Evolutionary conservation across 1,284 basidiomycete species (phyloP), one percentile per base, ranked within the genome.

Genomic region (Cutaneotrichosporon sp.): DNA sequence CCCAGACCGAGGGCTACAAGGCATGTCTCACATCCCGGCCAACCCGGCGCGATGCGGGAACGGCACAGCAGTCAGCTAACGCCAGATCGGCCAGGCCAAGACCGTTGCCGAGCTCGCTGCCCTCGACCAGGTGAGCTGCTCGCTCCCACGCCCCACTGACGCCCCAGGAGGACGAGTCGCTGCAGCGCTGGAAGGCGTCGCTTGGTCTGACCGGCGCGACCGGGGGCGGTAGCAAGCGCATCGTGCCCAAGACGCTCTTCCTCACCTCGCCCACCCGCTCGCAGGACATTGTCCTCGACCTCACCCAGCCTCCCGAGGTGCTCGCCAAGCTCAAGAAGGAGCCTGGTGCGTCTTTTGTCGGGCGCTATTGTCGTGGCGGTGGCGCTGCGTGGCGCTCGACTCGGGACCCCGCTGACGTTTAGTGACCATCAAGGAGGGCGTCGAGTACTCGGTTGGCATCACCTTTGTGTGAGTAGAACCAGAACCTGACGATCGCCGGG

Each of bases 401-500:
- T 42, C 24, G 38, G 54, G 16, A 13, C 25, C n/a, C n/a, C 6
- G 50, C 58, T 64, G 62, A 64, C 52, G 24, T 51, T n/a, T 29
- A 79, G 78, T 82, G 50, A 79, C 71, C 25, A 81, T 82, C 72
- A 83, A 83, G 66, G 83, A 85, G 68, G 83, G 83, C 29, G 80
- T 82, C 62, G 84, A 84, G 59, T 85, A 85, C 72, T 81, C 80
- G 43, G 83, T 85, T 58, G 82, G 82, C 51, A 81, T 85, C 62
- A 79, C 77, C 31, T 81, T 81, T 67, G 62, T 59, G 72, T 76
- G 50, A 56, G 75, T 67, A n/a, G n/a, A n/a, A n/a, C n/a, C n/a
- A n/a, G n/a, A n/a, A n/a, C n/a, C n/a, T n/a, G n/a, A n/a, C n/a
- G n/a, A n/a, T n/a, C n/a, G n/a, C n/a, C n/a, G n/a, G n/a, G n/a